Percentiles rank a stretch among this genome's conserved stretches.
Evolutionary conservation across 345 rosid genomes (phyloP).

Genomic region (Dimocarpus longan): DNA sequence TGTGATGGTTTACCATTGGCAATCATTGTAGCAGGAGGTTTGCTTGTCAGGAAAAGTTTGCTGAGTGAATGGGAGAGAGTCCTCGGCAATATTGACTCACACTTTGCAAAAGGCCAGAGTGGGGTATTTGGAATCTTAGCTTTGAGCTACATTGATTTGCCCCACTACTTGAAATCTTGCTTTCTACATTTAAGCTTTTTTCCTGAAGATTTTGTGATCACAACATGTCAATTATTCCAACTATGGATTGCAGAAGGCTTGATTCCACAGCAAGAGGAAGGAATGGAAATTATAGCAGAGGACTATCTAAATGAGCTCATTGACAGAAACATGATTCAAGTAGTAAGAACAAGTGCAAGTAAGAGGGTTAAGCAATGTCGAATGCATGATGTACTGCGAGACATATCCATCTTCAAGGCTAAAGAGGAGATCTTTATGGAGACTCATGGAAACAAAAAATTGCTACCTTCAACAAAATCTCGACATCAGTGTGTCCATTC

Average conservation of each 20-base stretch:
- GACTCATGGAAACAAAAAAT: constrained; percentile 3
- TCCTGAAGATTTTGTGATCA: constrained; percentile 14
- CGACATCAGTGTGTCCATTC: constrained; percentile 18
- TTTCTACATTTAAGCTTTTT: constrained; percentile 22
- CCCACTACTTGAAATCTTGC: constrained; percentile 33
- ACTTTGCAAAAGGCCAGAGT: constrained; percentile 22
- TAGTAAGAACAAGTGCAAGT: constrained; percentile 20
- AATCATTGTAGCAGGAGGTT: constrained; percentile 27
- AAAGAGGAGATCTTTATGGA: constrained; percentile 27
- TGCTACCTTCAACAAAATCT: neutral
- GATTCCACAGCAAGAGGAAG: constrained; percentile 28
- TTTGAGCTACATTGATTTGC: constrained; percentile 34
- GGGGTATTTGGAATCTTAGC: constrained; percentile 35
- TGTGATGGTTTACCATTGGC: too few relatives aligned
- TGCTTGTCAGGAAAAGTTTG: constrained; percentile 29
- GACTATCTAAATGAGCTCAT: constrained; percentile 33
- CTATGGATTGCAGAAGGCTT: constrained; percentile 36
- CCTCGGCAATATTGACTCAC: constrained; percentile 24
- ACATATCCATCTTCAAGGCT: constrained; percentile 29
- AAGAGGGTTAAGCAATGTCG: constrained; percentile 30
- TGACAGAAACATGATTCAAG: constrained; percentile 33
- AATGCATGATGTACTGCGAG: constrained; percentile 25
- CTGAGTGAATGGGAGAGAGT: constrained; percentile 30
- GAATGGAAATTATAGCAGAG: constrained; percentile 32
- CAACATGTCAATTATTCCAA: constrained; percentile 21